Evolutionary conservation across 768 basidiomycete species (phyloP).

Genomic region (Lentinula lateritia): DNA sequence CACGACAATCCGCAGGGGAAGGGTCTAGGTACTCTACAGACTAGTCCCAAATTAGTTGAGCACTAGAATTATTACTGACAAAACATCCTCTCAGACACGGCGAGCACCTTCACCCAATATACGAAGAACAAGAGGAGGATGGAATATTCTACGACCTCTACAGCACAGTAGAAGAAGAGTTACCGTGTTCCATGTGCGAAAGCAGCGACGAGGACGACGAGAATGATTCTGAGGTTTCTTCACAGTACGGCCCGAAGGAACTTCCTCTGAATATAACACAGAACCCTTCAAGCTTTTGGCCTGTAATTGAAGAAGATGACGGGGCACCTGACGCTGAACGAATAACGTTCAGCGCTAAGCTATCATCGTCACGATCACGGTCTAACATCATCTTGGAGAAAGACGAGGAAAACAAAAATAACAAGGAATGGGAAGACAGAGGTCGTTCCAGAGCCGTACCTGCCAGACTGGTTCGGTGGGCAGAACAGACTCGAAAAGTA

Average conservation of each 20-base stretch:
- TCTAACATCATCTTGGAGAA: background rate
- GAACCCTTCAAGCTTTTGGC: background rate
- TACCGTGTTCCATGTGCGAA: background rate
- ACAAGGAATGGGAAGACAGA: background rate
- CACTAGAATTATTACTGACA: too few relatives aligned
- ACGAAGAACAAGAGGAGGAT: constrained; percentile 2
- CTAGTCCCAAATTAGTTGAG: background rate
- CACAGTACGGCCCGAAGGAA: background rate
- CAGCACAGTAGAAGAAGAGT: background rate
- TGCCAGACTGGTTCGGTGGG: background rate
- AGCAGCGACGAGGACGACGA: background rate
- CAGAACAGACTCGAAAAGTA: background rate
- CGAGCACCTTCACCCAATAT: background rate
- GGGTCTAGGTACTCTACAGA: background rate
- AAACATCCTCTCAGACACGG: background rate
- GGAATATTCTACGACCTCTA: constrained; percentile 3
- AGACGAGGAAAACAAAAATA: background rate
- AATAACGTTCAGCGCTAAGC: background rate
- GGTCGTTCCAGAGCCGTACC: constrained; percentile 5
- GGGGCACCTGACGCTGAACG: background rate
- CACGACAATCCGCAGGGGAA: background rate
- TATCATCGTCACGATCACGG: background rate
- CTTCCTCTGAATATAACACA: background rate
- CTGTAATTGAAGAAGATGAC: constrained; percentile 2
- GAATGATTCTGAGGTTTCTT: background rate